Percentiles rank a stretch among this genome's conserved stretches.
phyloP scores from a whole-genome alignment of 2,329 filamentous ascomycete genomes.

The Graphilbum ipis-grandicollis region DNA sequence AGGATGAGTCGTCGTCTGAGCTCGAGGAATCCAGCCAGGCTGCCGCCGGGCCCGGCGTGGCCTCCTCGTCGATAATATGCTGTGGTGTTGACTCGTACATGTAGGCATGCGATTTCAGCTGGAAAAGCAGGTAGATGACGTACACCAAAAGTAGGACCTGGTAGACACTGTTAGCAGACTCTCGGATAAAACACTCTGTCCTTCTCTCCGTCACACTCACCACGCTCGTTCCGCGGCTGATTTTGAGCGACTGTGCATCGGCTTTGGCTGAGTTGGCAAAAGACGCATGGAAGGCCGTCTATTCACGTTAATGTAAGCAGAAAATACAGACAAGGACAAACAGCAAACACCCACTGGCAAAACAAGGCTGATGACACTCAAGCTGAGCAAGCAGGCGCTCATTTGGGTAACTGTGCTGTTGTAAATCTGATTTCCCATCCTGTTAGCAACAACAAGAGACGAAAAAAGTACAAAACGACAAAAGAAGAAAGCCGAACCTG shows the following conservation, averaged over 20 bases:
- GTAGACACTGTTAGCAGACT: too few species aligned
- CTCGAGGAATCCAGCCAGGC: conserved; percentile 60
- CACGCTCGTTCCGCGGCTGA: conserved; percentile 80
- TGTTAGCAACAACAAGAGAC: not conserved
- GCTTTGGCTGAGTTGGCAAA: conserved; percentile 48
- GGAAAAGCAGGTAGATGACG: conserved; percentile 68
- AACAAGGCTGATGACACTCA: conserved; percentile 78
- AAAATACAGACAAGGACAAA: not conserved
- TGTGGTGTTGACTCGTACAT: conserved; percentile 88
- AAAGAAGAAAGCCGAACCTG: conserved; percentile 48
- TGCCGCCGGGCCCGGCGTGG: conserved; percentile 67
- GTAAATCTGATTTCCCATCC: conserved; percentile 43
- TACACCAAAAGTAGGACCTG: conserved; percentile 68
- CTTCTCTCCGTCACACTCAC: conserved; percentile 30
- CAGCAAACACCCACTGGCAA: conserved; percentile 42
- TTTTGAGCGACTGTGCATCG: conserved; percentile 56
- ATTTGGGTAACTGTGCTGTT: conserved; percentile 93
- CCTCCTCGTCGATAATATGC: conserved; percentile 81
- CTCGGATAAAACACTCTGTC: too few species aligned
- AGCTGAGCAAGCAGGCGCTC: conserved; percentile 80
- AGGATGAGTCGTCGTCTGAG: conserved; percentile 12
- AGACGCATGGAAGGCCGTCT: conserved; percentile 84
- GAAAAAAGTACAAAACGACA: not conserved
- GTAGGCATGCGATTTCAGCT: conserved; percentile 81
- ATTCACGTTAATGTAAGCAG: not conserved